phyloP scores from a whole-genome alignment of 495 filamentous ascomycete species.

The Venustampulla echinocandica region DNA sequence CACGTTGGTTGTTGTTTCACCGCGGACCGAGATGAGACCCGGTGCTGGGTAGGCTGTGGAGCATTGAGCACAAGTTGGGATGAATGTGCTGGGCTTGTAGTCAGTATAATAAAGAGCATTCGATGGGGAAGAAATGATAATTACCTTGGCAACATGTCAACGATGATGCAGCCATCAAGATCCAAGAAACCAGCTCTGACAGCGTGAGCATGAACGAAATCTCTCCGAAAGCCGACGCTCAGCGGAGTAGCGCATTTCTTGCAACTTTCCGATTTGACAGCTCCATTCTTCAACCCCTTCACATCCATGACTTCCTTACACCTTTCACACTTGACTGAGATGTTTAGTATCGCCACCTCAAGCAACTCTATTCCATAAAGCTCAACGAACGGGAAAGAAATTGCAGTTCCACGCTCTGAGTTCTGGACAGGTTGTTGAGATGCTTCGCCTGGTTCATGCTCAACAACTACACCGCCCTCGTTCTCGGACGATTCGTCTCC shows the following conservation, averaged over 20 bases:
- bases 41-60: slow-evolving; percentile 56
- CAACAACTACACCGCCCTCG: slow-evolving; percentile 24
- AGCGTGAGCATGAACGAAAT: slow-evolving; percentile 70
- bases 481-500: slow-evolving; percentile 35
- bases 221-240: slow-evolving; percentile 59
- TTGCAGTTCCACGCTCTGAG: slow-evolving; percentile 58
- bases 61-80: slow-evolving; percentile 74
- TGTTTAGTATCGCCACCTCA: slow-evolving; percentile 57
- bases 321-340: slow-evolving; percentile 73
- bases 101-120: no score
- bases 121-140: slow-evolving; percentile 18
- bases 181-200: slow-evolving; percentile 78
- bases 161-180: slow-evolving; percentile 64
- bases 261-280: slow-evolving; percentile 45
- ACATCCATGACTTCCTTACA: slow-evolving; percentile 75
- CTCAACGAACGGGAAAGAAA: slow-evolving; percentile 77
- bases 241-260: slow-evolving; percentile 68
- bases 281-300: slow-evolving; percentile 47
- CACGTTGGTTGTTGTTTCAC: slow-evolving; percentile 65
- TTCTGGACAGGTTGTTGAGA: slow-evolving; percentile 8
- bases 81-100: slow-evolving; percentile 52
- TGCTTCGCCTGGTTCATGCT: slow-evolving; percentile 22
- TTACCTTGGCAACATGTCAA: slow-evolving; percentile 73
- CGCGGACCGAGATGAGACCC: slow-evolving; percentile 62
- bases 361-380: slow-evolving; percentile 76